phyloP scores from a whole-genome alignment of 257 asterid species.

The Fraxinus pennsylvanica region DNA sequence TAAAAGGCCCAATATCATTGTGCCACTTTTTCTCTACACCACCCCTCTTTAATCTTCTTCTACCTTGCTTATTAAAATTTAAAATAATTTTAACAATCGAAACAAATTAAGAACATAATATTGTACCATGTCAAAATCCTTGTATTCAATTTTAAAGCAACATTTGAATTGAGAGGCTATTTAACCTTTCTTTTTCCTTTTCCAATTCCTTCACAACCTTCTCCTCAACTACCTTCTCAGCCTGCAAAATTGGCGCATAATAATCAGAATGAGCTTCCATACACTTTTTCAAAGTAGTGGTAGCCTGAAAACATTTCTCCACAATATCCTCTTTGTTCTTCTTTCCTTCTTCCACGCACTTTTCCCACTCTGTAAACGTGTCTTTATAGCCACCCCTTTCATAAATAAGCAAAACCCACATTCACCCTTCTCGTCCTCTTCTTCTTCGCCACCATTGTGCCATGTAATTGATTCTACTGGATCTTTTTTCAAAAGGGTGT shows the following conservation, averaged over 20 bases:
- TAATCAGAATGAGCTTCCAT: slow-evolving; percentile 78
- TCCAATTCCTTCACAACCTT: slow-evolving; percentile 53
- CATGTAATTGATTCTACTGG: not conserved
- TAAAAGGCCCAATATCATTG: too few relatives aligned
- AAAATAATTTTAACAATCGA: too few relatives aligned
- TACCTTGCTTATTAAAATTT: too few relatives aligned
- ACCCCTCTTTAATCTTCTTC: too few relatives aligned
- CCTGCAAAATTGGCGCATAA: slow-evolving; percentile 66
- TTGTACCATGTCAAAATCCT: too few relatives aligned
- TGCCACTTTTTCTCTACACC: too few relatives aligned
- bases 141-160: too few relatives aligned
- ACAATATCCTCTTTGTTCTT: slow-evolving; percentile 57
- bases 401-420: slow-evolving; percentile 56
- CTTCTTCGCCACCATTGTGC: slow-evolving; percentile 19
- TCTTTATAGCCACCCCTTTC: slow-evolving; percentile 52
- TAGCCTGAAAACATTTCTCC: slow-evolving; percentile 60
- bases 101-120: too few relatives aligned
- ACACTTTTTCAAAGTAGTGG: slow-evolving; percentile 62
- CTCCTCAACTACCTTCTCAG: slow-evolving; percentile 63
- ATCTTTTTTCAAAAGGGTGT: not conserved
- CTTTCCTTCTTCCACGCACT: slow-evolving; percentile 60
- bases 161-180: too few relatives aligned
- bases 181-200: slow-evolving; percentile 36
- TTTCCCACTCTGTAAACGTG: slow-evolving; percentile 44
- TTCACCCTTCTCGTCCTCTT: slow-evolving; percentile 45